Conservation (phyloP, 228 moss, liverwort and hornwort species). For the Sphagnum magellanicum region DNA sequence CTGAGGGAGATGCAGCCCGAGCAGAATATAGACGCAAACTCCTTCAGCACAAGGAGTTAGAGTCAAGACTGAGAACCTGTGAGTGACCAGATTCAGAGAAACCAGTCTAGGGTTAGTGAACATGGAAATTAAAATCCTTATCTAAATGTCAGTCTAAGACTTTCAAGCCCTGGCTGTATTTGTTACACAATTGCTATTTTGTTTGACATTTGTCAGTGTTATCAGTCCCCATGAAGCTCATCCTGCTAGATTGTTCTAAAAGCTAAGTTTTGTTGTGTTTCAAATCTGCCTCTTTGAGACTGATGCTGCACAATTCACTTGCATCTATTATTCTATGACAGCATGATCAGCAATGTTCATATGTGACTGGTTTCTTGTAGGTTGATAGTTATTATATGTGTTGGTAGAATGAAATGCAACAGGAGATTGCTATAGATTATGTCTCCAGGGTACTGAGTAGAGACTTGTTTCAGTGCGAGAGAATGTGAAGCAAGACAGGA, state of each 20-base stretch:
- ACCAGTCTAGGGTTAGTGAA: background rate
- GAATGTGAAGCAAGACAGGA: constrained; percentile 39
- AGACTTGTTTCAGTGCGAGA: constrained; percentile 48
- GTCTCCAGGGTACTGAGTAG: constrained; percentile 4
- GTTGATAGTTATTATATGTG: background rate
- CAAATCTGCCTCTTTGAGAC: constrained; percentile 8
- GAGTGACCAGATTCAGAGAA: constrained; percentile 1
- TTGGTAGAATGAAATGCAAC: background rate
- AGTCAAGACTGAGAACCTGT: constrained; percentile 60
- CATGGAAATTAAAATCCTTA: background rate
- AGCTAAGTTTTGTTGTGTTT: background rate
- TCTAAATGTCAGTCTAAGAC: background rate
- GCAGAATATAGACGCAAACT: constrained; percentile 64
- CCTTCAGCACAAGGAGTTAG: constrained; percentile 84
- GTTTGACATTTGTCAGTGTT: background rate
- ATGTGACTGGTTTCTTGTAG: background rate
- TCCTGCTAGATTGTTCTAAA: background rate
- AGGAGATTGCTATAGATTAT: background rate
- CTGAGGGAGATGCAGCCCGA: constrained; percentile 32
- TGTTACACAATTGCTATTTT: background rate
- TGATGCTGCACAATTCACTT: background rate
- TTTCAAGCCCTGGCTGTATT: background rate
- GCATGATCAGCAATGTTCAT: background rate
- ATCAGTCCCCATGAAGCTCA: background rate
- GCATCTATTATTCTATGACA: background rate